Evolutionary conservation across 106 monocot species (phyloP).

Genomic region (Allium cepa): DNA sequence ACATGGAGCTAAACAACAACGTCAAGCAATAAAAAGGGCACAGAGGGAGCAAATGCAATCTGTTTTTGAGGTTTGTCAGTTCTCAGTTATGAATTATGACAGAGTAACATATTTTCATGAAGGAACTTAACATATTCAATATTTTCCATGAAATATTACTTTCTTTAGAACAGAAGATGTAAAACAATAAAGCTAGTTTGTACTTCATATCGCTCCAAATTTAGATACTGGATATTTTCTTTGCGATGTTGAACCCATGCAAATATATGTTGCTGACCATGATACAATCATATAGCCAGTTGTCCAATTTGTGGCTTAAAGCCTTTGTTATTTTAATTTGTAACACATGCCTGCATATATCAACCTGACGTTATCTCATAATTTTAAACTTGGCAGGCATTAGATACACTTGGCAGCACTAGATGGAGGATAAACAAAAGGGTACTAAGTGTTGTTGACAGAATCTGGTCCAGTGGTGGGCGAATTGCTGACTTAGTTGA

Average conservation of each 20-base stretch:
- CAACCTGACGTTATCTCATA: too few species aligned
- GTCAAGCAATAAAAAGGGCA: slow-evolving; percentile 66
- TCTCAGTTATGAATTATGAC: too few species aligned
- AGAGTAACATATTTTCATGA: background rate
- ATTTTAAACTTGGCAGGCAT: slow-evolving; percentile 33
- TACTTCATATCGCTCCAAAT: too few species aligned
- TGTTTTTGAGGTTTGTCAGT: slow-evolving; percentile 68
- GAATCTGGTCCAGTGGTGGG: slow-evolving; percentile 98
- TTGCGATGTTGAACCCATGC: background rate
- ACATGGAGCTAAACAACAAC: slow-evolving; percentile 84
- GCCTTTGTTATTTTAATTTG: too few species aligned
- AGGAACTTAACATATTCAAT: too few species aligned
- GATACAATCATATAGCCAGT: too few species aligned
- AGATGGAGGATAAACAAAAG: slow-evolving; percentile 95
- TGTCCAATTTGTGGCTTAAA: too few species aligned
- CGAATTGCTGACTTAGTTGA: slow-evolving; percentile 85
- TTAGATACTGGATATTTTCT: too few species aligned
- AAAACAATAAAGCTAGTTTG: too few species aligned
- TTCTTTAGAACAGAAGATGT: too few species aligned
- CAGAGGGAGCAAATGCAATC: slow-evolving; percentile 61
- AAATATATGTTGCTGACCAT: background rate
- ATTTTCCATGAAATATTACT: too few species aligned
- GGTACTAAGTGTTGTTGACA: slow-evolving; percentile 85
- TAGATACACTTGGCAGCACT: slow-evolving; percentile 79
- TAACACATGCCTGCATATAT: too few species aligned